Evolutionary conservation across 176 grass and related monocot genomes (phyloP), one percentile per base, ranked within the genome.

Genomic region (Eragrostis nindensis): DNA sequence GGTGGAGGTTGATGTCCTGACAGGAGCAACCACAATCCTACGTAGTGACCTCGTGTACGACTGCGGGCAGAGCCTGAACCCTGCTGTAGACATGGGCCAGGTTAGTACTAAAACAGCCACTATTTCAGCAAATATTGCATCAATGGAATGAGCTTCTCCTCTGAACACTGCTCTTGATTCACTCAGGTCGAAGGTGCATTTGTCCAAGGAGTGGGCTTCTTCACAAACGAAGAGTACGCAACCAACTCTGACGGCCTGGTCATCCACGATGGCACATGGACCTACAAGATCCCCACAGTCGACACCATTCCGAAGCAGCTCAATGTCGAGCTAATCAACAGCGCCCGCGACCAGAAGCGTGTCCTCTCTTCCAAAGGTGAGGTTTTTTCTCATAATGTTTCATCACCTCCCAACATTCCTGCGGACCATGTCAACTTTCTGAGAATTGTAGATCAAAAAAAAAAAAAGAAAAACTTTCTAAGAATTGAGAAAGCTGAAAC

Each of bases 301-400:
- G 94, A 97, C 61, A 97, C 88, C 62, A 93, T 97, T 43, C 91
- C 94, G 0, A 97, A 91, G 85, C 73, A 97, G 55, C 77, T 97
- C 44, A 97, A 97, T 66, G 88, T 97, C n/a, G 88, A 97, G 70
- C 86, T 97, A 6, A 69, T 97, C 48, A 93, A 85, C 49, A 97
- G 83, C 45, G 91, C 84, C 30, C 86, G 80, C 16, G 86, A 93
- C 49, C 57, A 78, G 39, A 93, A 89, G 76, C 91, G 86, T 10
- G 77, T 97, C 38, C 91, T 97, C 11, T 97, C 94, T 19, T 97
- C 91, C 0, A 97, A 97, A 80, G 93, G 93, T 95, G 84, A 68
- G n/a, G 24, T 10, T 60, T 62, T 29, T 29, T 66, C 7, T 16
- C n/a, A n/a, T 7, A 79, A n/a, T 40, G 62, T 49, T 21, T 50